Evolutionary conservation across 2,329 filamentous ascomycete species (phyloP).

Genomic region (Pezicula radicicola): DNA sequence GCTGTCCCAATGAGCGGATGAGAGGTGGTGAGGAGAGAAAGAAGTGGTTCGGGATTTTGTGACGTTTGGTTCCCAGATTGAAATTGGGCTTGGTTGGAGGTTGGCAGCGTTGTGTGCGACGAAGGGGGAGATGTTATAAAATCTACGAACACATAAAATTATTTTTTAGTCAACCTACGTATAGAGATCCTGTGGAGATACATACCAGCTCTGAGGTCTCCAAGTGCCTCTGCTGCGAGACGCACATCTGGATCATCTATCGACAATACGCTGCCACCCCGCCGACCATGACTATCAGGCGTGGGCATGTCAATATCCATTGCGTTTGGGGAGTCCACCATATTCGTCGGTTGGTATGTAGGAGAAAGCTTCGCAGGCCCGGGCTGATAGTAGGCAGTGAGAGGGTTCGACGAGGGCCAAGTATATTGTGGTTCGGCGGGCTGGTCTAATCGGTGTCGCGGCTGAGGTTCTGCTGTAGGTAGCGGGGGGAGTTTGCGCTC

Average conservation of each 20-base stretch:
- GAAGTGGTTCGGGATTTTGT: conserved; percentile 67
- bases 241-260: conserved; percentile 67
- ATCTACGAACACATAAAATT: conserved; percentile 40
- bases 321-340: conserved; percentile 20
- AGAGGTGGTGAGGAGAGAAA: conserved; percentile 82
- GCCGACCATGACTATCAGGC: conserved; percentile 21
- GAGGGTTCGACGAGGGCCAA: conserved; percentile 30
- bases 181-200: conserved; percentile 11
- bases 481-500: conserved; percentile 27
- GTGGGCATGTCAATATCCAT: conserved; percentile 26
- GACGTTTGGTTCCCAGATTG: conserved; percentile 14
- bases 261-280: conserved; percentile 29
- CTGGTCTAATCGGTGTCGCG: conserved; percentile 15
- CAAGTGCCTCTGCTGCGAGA: conserved; percentile 71
- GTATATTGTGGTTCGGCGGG: conserved; percentile 17
- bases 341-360: conserved; percentile 11
- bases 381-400: conserved; percentile 29
- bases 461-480: conserved; percentile 17
- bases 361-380: conserved; percentile 26
- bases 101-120: conserved; percentile 16
- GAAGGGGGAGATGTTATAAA: conserved; percentile 62
- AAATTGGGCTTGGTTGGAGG: conserved; percentile 32
- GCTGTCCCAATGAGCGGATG: conserved; percentile 84
- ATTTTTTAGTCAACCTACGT: conserved; percentile 13
- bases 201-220: conserved; percentile 71